These are phyloP conservation scores for Stephanocyclus meneghinianus DNA, from an alignment of 352 stramenopile species.

Conservation along the genomic window DNA sequence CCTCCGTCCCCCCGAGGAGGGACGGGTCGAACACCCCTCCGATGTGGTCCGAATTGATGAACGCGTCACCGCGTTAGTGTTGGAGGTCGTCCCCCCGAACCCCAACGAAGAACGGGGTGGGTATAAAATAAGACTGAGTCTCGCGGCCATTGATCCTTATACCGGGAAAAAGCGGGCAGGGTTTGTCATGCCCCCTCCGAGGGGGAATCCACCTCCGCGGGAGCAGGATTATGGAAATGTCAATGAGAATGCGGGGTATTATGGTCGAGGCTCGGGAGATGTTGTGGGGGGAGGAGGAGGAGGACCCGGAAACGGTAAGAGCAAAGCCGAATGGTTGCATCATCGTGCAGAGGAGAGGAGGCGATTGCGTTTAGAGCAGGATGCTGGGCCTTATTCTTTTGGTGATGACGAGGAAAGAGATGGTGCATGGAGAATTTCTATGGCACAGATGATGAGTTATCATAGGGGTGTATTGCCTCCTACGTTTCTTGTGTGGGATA, in stretches of 20 bases:
- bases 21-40: constrained; percentile 46
- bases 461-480: constrained; percentile 37
- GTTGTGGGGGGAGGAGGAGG: constrained; percentile 6
- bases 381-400: constrained; percentile 15
- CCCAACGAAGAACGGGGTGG: constrained; percentile 26
- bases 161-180: constrained; percentile 48
- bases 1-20: constrained; percentile 35
- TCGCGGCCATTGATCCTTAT: constrained; percentile 65
- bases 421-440: constrained; percentile 40
- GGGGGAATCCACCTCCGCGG: constrained; percentile 12
- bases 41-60: constrained; percentile 56
- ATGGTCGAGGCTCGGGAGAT: constrained; percentile 18
- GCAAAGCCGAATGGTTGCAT: constrained; percentile 28
- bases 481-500: constrained; percentile 44
- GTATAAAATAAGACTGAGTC: constrained; percentile 65
- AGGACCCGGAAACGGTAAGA: constrained; percentile 1
- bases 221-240: constrained; percentile 30
- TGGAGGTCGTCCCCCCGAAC: constrained; percentile 46
- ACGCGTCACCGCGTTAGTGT: constrained; percentile 53
- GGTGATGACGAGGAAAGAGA: constrained; percentile 3
- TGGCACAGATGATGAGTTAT: constrained; percentile 28
- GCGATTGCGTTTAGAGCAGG: constrained; percentile 35
- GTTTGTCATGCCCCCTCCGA: constrained; percentile 30
- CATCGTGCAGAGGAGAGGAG: constrained; percentile 37
- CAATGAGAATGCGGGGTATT: constrained; percentile 17